Base-by-base conservation (phyloP, 495 filamentous ascomycete genomes). In the Tetracladium marchalianum region DNA sequence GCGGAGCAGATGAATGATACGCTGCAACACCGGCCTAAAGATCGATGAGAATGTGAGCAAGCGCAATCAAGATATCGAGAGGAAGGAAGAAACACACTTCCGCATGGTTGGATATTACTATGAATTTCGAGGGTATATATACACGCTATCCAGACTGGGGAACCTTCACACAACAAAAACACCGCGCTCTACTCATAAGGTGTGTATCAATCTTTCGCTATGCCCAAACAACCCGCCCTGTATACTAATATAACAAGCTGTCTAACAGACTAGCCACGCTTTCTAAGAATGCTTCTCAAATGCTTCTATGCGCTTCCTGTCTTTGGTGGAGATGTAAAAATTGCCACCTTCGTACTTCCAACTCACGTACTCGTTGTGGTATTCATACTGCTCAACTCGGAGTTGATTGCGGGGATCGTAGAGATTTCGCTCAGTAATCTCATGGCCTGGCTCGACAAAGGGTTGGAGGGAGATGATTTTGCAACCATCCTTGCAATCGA, bases 401-500 rank as follows among this genome's bases (percentile, higher is more conserved):
- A 90, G 68, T 43, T 90, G 75, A 54, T 89, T 90, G 50, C 80
- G 80, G 27, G 88, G 83, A 34, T 83, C 82, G 53, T 82, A 76
- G 37, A 81, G 63, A 44, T 87, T 90, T 33, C 84, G 74, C 4
- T 67, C 67, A 19, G 77, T 76, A 35, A 87, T 82, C 50, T 81
- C 75, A 47, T 85, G 79, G 46, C 78, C 81, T 7, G 73, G 69
- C 6, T 81, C 76, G 16, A 87, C 85, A 57, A 94, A 94, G 4
- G 79, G 81, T 59, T 88, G 88, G 24, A 94, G 66, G 9, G 81
- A 87, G 27, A 97, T 81, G 47, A 98, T 84, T 62, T 84, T 79
- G 60, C 84, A 85, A 22, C 93, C 93, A 41, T 88, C 80, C 64
- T 95, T 96, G 54, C 96, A 74, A 60, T 98, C 92, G 49, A 98